Evolutionary conservation across 2,329 filamentous ascomycete genomes (phyloP), one percentile per base, ranked within the genome.

Genomic region (Rutstroemia sydowiana): DNA sequence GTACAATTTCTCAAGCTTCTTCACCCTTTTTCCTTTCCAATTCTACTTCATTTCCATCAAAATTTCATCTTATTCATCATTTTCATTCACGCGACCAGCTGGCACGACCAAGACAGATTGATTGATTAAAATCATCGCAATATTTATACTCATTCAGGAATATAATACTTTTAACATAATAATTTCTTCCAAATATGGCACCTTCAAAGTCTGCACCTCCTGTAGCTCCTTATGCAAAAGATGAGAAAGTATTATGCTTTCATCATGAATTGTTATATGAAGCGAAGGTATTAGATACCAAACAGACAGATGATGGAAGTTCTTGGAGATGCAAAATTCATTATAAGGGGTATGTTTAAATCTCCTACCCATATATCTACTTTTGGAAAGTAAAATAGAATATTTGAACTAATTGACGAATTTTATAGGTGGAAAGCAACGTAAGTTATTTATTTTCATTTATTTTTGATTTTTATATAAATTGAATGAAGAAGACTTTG

Each of bases 211-310:
- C 63, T 37, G 54, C 55, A 18, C 49, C 55, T 14, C 56, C 61
- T 2, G 53, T 48, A 14, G 56, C 64, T 13, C 63, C 64, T 2
- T 68, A 59, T 53, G 52, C 53, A 7, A 90, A 91, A 76, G 90
- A 97, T 66, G 93, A 98, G 75, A 89, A 87, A 66, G 90, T 95
- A 34, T 82, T 97, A 30, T 98, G 93, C 74, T 97, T 97, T 67
- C 93, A 98, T 69, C 88, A 92, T 72, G 91, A 97, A 65, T 84
- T 97, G 71, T 82, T 98, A 47, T 98, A 98, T 67, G 93, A 98
- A 71, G 93, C 93, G 60, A 97, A 97, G 72, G 85, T 98, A 48
- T 81, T 95, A 58, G 91, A 96, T 59, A 77, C 88, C 30, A 82
- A 78, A 61, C 72, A 74, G 68, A 75, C 77, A 64, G 80, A 84